These are phyloP conservation scores for Letharia columbiana DNA, from an alignment of 495 filamentous ascomycete genomes.

Conservation along the genomic window DNA sequence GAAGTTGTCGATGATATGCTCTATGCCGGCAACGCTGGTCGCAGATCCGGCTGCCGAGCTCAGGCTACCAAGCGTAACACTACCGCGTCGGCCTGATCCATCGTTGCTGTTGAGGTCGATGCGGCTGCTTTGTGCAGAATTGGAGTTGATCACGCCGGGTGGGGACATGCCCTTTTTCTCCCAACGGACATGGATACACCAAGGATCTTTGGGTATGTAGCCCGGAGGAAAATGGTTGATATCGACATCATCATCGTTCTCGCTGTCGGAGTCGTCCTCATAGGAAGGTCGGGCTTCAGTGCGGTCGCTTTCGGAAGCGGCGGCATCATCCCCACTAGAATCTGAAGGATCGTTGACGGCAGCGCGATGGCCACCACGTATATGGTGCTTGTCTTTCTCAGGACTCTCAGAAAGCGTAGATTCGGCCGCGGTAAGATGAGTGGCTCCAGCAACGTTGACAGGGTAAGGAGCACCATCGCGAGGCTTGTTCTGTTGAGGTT, in stretches of 20 bases:
- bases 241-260: slow-evolving; percentile 23
- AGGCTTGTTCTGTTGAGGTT: slow-evolving; percentile 28
- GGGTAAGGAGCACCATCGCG: slow-evolving; percentile 20
- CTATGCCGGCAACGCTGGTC: slow-evolving; percentile 29
- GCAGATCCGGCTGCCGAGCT: slow-evolving; percentile 34
- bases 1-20: slow-evolving; percentile 21
- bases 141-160: slow-evolving; percentile 42
- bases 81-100: slow-evolving; percentile 40
- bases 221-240: slow-evolving; percentile 42
- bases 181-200: slow-evolving; percentile 89
- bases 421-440: slow-evolving; percentile 19
- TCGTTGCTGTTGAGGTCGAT: slow-evolving; percentile 42
- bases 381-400: slow-evolving; percentile 19
- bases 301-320: slow-evolving; percentile 17
- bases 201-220: slow-evolving; percentile 82
- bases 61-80: slow-evolving; percentile 36
- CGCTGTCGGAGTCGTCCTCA: slow-evolving; percentile 30
- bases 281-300: slow-evolving; percentile 22
- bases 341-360: slow-evolving; percentile 1
- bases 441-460: slow-evolving; percentile 26
- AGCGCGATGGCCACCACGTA: slow-evolving; percentile 1
- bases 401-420: slow-evolving; percentile 25
- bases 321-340: not conserved
- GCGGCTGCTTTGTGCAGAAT: slow-evolving; percentile 48
- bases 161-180: slow-evolving; percentile 61